These are phyloP conservation scores for Boletus smithii DNA, from an alignment of 1,284 basidiomycete species.

Conservation along the genomic window DNA sequence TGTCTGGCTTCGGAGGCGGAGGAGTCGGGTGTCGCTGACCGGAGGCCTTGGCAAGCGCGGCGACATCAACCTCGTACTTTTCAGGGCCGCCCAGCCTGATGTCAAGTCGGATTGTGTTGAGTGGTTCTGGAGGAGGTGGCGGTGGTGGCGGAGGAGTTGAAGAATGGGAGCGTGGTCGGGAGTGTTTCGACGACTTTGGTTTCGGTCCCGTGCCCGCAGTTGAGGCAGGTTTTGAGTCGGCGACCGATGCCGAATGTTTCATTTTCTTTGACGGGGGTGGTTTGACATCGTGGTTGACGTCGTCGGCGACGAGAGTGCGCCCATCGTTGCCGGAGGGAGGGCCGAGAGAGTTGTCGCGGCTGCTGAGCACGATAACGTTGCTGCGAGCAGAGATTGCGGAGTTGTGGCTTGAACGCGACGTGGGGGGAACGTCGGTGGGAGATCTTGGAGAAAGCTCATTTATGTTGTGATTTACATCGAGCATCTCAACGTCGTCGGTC, in stretches of 20 bases:
- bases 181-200: constrained; percentile 34
- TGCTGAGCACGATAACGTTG: constrained; percentile 30
- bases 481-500: constrained; percentile 33
- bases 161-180: constrained; percentile 57
- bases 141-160: constrained; percentile 50
- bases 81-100: constrained; percentile 68
- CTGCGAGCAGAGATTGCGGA: constrained; percentile 17
- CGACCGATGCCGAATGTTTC: constrained; percentile 23
- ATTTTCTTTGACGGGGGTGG: constrained; percentile 34
- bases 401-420: constrained; percentile 17
- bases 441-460: constrained; percentile 1
- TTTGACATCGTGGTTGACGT: constrained; percentile 25
- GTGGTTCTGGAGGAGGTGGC: constrained; percentile 44
- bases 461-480: constrained; percentile 11
- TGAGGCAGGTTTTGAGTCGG: constrained; percentile 29
- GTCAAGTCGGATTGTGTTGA: constrained; percentile 66
- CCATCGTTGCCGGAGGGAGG: constrained; percentile 13
- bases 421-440: constrained; percentile 4
- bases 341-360: constrained; percentile 30
- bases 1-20: constrained; percentile 42
- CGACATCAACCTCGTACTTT: constrained; percentile 70
- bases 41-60: constrained; percentile 53
- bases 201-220: constrained; percentile 32
- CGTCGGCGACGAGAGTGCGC: constrained; percentile 13
- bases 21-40: constrained; percentile 65